Conservation (phyloP, 2,329 filamentous ascomycete genomes). For the Trichophyton benhamiae region DNA sequence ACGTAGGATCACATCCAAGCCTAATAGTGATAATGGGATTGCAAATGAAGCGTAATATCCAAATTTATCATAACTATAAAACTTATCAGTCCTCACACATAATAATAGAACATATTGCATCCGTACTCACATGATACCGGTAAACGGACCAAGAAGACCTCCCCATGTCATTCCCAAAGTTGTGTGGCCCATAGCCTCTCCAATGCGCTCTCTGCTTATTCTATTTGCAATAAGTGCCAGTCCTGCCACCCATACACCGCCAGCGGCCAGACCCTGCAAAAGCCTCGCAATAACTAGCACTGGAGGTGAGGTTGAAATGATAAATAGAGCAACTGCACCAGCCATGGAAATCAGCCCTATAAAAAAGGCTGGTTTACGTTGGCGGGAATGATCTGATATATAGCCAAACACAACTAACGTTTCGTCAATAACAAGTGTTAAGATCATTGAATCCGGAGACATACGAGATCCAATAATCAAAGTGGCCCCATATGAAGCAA, state of each 20-base stretch:
- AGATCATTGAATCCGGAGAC: not conserved
- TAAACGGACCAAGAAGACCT: constrained; percentile 43
- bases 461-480: constrained; percentile 10
- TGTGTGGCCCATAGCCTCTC: constrained; percentile 46
- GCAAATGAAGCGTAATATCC: constrained; percentile 23
- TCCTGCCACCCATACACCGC: constrained; percentile 50
- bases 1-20: constrained; percentile 48
- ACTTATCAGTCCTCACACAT: not conserved
- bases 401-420: constrained; percentile 20
- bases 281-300: constrained; percentile 41
- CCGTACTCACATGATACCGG: constrained; percentile 45
- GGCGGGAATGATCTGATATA: constrained; percentile 42
- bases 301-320: constrained; percentile 36
- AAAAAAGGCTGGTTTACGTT: constrained; percentile 46
- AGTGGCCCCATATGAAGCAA: constrained; percentile 9
- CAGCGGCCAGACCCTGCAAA: constrained; percentile 46
- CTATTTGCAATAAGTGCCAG: constrained; percentile 48
- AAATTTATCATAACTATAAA: constrained; percentile 16
- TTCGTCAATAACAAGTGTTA: not conserved
- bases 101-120: not conserved
- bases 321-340: constrained; percentile 44
- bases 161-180: constrained; percentile 45
- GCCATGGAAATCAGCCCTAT: constrained; percentile 42
- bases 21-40: constrained; percentile 37
- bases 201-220: constrained; percentile 44